A percentile compares a stretch with the other conserved stretches of the same genome.
These are phyloP conservation scores for Kwoniella newhampshirensis DNA, from an alignment of 768 basidiomycete species.

Conservation along the genomic window DNA sequence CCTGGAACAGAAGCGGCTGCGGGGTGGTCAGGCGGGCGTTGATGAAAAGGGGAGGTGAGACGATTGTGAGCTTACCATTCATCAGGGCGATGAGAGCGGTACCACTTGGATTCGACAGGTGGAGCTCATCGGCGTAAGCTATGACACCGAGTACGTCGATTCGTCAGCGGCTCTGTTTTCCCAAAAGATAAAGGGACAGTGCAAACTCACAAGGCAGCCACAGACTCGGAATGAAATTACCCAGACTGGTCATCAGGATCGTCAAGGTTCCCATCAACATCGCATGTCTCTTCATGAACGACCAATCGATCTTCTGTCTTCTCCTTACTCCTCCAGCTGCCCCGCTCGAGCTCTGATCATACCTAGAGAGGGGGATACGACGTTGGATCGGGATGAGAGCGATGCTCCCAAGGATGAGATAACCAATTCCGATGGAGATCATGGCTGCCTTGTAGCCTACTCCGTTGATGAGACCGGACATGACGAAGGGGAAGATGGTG, in stretches of 20 bases:
- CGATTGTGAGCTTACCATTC: slow-evolving; percentile 31
- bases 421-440: slow-evolving; percentile 42
- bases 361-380: slow-evolving; percentile 35
- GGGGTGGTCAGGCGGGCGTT: background rate
- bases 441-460: slow-evolving; percentile 48
- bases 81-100: slow-evolving; percentile 45
- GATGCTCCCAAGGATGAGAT: slow-evolving; percentile 20
- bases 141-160: background rate
- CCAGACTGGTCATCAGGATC: slow-evolving; percentile 40
- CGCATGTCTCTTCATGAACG: slow-evolving; percentile 22
- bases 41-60: background rate
- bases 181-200: too few species aligned
- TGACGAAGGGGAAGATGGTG: slow-evolving; percentile 44
- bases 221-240: slow-evolving; percentile 46
- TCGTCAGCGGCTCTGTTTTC: background rate
- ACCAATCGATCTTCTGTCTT: slow-evolving; percentile 16
- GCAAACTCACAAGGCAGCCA: slow-evolving; percentile 40
- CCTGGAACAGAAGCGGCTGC: slow-evolving; percentile 48
- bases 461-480: slow-evolving; percentile 31
- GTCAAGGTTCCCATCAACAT: slow-evolving; percentile 28
- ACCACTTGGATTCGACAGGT: slow-evolving; percentile 34
- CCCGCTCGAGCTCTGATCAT: slow-evolving; percentile 1
- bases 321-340: slow-evolving; percentile 4
- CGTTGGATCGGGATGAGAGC: slow-evolving; percentile 38
- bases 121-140: slow-evolving; percentile 44